Base-by-base conservation (phyloP, 1,284 basidiomycete genomes). In the Ustilago vetiveriae region DNA sequence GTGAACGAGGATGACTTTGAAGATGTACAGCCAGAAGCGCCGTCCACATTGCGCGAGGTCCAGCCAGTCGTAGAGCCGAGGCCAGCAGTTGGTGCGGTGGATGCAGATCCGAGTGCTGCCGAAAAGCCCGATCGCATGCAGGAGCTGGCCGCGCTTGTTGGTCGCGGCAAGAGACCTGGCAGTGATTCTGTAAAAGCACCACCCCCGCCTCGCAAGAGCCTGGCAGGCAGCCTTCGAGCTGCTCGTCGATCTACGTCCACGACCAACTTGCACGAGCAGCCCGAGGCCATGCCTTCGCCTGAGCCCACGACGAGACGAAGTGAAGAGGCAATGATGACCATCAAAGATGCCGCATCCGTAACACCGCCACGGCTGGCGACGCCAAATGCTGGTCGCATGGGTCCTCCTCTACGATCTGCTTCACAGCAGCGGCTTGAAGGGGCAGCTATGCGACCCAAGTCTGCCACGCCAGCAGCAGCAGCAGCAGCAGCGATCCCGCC, bases 1-100 rank as follows among this genome's bases (percentile, higher is more conserved):
- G 30, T 62, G 13, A 42, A 60, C 40, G 52, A 56, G 19, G 57
- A 68, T 22, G 66, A 72, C 40, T 63, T 71, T 35, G 52, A 74
- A 36, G 55, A 64, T n/a, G 59, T 69, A 2, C 27, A 59, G 43
- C 55, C 52, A 2, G 44, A 41, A 23, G 50, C 50, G 14, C 39
- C 53, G 8, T 32, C 46, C 8, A 33, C 45, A 4, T 30, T 63
- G 30, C 54, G 46, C 9, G 58, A 68, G 37, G 45, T 45, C 21
- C 47, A 52, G 32, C 43, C 43, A 4, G 10, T 26, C 6, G 23
- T 44, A 0, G 39, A 30, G 8, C 6, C 42, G 9, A 10, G 17
- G 11, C 11, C 42, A 3, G 19, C n/a, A 3, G n/a, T 10, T 8
- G 32, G 30, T 21, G 33, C 38, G 16, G 23, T 8, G 11, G 17